Conservation (phyloP, 306 rosid species). For the Oemleria cerasiformis region DNA sequence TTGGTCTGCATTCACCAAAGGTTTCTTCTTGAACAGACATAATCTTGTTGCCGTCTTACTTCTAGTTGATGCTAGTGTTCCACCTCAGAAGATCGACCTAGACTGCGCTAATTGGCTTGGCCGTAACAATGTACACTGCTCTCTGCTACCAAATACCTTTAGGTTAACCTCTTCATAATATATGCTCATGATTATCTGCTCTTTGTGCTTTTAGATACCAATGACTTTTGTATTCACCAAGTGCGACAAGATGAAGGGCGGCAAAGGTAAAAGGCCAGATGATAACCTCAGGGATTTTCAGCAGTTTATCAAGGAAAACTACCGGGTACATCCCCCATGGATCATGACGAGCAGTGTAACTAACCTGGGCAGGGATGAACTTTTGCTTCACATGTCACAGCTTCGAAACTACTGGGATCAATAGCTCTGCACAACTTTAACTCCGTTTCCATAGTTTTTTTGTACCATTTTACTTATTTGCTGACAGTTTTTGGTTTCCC, state of each 20-base stretch:
- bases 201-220: conserved; percentile 57
- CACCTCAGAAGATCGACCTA: conserved; percentile 83
- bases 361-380: conserved; percentile 85
- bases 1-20: conserved; percentile 91
- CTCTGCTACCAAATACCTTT: conserved; percentile 2
- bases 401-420: conserved; percentile 93
- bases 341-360: conserved; percentile 93
- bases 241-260: conserved; percentile 74
- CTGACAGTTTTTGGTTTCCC: not conserved
- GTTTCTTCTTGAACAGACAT: conserved; percentile 76
- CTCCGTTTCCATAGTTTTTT: not conserved
- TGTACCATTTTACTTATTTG: not conserved
- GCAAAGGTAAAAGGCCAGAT: conserved; percentile 75
- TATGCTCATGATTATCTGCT: conserved; percentile 2
- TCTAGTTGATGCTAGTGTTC: conserved; percentile 88
- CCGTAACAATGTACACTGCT: conserved; percentile 62
- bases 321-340: conserved; percentile 79
- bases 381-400: conserved; percentile 82
- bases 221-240: conserved; percentile 86
- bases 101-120: conserved; percentile 97
- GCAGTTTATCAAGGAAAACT: conserved; percentile 64
- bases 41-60: conserved; percentile 75
- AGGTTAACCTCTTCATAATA: not conserved
- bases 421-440: conserved; percentile 10
- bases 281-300: conserved; percentile 77